Evolutionary conservation across 2,329 filamentous ascomycete species (phyloP).

Genomic region (Harringtonia lauricola): DNA sequence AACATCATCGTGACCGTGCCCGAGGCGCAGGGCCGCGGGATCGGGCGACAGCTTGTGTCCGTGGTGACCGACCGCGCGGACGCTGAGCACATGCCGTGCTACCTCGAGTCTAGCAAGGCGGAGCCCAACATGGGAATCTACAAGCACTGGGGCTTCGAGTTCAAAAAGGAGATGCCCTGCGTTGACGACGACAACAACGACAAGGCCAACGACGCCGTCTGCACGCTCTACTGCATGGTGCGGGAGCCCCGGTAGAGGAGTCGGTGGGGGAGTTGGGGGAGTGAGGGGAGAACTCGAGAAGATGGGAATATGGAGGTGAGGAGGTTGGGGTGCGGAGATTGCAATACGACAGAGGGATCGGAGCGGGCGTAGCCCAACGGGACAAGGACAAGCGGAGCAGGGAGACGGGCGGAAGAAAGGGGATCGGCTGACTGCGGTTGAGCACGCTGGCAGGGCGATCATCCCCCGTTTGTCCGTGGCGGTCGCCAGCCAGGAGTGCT

Average conservation of each 20-base stretch:
- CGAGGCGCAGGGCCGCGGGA: constrained; percentile 52
- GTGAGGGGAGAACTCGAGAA: not conserved
- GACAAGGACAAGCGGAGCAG: too few species aligned
- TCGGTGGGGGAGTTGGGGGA: not conserved
- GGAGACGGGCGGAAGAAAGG: too few species aligned
- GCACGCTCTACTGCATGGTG: constrained; percentile 39
- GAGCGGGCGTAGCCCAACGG: too few species aligned
- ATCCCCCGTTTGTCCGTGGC: too few species aligned
- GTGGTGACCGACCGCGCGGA: constrained; percentile 54
- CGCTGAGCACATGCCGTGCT: constrained; percentile 51
- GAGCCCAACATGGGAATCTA: constrained; percentile 63
- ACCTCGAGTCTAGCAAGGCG: constrained; percentile 58
- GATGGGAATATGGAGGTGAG: not conserved
- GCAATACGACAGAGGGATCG: too few species aligned
- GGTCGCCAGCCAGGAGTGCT: too few species aligned
- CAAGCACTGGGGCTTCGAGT: constrained; percentile 54
- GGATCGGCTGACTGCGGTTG: too few species aligned
- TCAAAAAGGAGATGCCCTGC: constrained; percentile 55
- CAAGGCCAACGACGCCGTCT: too few species aligned
- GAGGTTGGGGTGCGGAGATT: not conserved
- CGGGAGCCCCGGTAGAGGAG: constrained; percentile 23
- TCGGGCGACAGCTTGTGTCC: constrained; percentile 54
- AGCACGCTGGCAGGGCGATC: too few species aligned
- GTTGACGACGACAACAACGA: constrained; percentile 51
- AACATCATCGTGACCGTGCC: constrained; percentile 64